Evolutionary conservation across 106 monocot species (phyloP).

Genomic region (Dendrobium chrysotoxum): DNA sequence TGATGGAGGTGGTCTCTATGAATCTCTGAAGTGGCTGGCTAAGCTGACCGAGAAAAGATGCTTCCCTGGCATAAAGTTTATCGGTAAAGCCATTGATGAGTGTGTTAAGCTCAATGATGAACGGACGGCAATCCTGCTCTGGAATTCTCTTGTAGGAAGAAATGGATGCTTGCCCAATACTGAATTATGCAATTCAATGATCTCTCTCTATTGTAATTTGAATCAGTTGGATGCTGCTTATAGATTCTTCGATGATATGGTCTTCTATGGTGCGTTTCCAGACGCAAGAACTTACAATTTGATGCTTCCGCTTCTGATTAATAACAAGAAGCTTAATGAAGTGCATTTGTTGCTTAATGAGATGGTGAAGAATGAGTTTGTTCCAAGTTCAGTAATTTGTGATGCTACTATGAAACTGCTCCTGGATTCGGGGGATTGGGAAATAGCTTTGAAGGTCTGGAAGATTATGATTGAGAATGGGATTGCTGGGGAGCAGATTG

Average conservation of each 20-base stretch:
- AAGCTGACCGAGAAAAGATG: constrained; percentile 32
- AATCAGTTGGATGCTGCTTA: constrained; percentile 20
- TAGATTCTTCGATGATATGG: constrained; percentile 58
- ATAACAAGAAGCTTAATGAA: constrained; percentile 28
- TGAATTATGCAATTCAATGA: constrained; percentile 53
- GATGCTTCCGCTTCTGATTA: constrained; percentile 41
- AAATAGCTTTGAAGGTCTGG: constrained; percentile 47
- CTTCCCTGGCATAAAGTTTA: constrained; percentile 62
- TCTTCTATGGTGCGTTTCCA: constrained; percentile 49
- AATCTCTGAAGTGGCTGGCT: constrained; percentile 31
- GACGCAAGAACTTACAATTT: constrained; percentile 46
- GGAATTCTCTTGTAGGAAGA: constrained; percentile 37
- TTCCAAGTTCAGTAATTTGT: constrained; percentile 30
- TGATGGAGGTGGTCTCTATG: constrained; percentile 5
- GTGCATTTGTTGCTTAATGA: constrained; percentile 41
- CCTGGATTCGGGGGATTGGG: constrained; percentile 25
- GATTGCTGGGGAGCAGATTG: constrained; percentile 39
- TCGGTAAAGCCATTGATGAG: constrained; percentile 28
- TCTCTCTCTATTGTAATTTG: constrained; percentile 27
- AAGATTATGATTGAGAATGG: constrained; percentile 46
- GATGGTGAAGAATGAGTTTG: constrained; percentile 72
- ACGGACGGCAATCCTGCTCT: constrained; percentile 25
- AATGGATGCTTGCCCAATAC: constrained; percentile 31
- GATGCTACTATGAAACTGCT: constrained; percentile 23
- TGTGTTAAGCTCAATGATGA: constrained; percentile 14